Evolutionary conservation across 768 basidiomycete genomes (phyloP).

Genomic region (Hypholoma fasciculare): DNA sequence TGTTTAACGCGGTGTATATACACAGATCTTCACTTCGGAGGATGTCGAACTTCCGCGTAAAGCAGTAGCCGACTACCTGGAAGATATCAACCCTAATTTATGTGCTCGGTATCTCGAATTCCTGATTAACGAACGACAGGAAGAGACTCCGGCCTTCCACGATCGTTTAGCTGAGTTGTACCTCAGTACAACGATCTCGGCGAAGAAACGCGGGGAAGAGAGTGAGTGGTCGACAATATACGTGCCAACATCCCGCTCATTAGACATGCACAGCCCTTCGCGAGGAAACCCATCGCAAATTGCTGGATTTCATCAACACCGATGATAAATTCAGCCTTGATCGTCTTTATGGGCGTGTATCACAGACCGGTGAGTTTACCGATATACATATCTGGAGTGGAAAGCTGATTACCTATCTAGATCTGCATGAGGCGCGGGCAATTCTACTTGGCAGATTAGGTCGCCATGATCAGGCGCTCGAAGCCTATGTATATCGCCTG

Average conservation of each 20-base stretch:
- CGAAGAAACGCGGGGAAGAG: slow-evolving; percentile 59
- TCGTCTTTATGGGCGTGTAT: slow-evolving; percentile 79
- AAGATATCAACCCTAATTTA: slow-evolving; percentile 64
- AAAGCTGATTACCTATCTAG: slow-evolving; percentile 34
- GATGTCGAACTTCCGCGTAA: slow-evolving; percentile 87
- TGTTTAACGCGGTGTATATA: background rate
- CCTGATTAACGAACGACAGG: slow-evolving; percentile 72
- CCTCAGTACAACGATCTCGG: slow-evolving; percentile 61
- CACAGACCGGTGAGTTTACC: slow-evolving; percentile 64
- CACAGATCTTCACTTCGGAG: slow-evolving; percentile 92
- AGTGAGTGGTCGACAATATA: slow-evolving; percentile 35
- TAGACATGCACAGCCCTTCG: slow-evolving; percentile 20
- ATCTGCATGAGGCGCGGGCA: slow-evolving; percentile 89
- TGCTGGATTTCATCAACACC: slow-evolving; percentile 74
- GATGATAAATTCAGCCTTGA: slow-evolving; percentile 75
- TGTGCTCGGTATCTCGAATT: slow-evolving; percentile 85
- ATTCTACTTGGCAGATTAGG: slow-evolving; percentile 88
- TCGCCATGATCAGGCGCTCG: slow-evolving; percentile 92
- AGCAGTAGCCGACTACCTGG: slow-evolving; percentile 76
- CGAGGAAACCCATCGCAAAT: slow-evolving; percentile 58
- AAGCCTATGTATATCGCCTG: slow-evolving; percentile 89
- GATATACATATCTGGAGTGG: background rate
- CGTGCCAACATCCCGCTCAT: background rate
- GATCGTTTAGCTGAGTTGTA: slow-evolving; percentile 91
- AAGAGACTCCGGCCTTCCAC: slow-evolving; percentile 70